These are phyloP conservation scores for Pythium coloratum DNA, from an alignment of 352 stramenopile genomes.

Conservation along the genomic window DNA sequence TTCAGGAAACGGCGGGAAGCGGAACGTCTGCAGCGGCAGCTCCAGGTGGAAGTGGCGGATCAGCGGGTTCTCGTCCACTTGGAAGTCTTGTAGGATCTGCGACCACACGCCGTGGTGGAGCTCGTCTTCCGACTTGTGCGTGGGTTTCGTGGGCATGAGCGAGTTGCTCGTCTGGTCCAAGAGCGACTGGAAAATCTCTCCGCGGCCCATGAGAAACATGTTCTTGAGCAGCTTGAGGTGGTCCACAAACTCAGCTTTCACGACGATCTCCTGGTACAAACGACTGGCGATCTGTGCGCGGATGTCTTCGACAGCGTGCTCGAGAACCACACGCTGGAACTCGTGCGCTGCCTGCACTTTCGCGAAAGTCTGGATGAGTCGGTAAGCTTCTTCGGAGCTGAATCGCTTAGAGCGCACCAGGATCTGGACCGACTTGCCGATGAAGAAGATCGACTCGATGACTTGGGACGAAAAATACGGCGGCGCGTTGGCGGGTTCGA, in stretches of 20 bases:
- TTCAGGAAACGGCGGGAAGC: slow-evolving; percentile 37
- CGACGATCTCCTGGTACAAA: slow-evolving; percentile 66
- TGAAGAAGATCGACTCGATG: slow-evolving; percentile 66
- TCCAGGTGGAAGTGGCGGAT: slow-evolving; percentile 34
- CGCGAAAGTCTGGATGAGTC: slow-evolving; percentile 41
- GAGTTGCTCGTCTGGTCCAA: slow-evolving; percentile 55
- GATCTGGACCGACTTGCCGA: slow-evolving; percentile 66
- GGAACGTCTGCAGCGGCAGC: slow-evolving; percentile 58
- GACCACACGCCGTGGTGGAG: slow-evolving; percentile 66
- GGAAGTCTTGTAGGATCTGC: slow-evolving; percentile 51
- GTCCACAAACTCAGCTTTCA: slow-evolving; percentile 61
- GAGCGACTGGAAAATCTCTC: slow-evolving; percentile 74
- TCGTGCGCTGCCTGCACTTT: slow-evolving; percentile 32
- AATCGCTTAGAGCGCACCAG: slow-evolving; percentile 51
- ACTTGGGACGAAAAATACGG: slow-evolving; percentile 60
- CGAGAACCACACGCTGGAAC: slow-evolving; percentile 54
- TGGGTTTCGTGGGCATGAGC: slow-evolving; percentile 55
- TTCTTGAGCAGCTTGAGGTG: slow-evolving; percentile 59
- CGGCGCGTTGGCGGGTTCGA: slow-evolving; percentile 61
- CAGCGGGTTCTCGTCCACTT: slow-evolving; percentile 42
- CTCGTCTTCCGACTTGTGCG: slow-evolving; percentile 55
- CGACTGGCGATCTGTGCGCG: slow-evolving; percentile 48
- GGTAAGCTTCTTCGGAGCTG: slow-evolving; percentile 46
- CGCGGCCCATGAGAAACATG: slow-evolving; percentile 66
- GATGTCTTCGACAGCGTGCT: slow-evolving; percentile 61